Evolutionary conservation across 495 filamentous ascomycete species (phyloP).

Genomic region (Neurospora sp.): DNA sequence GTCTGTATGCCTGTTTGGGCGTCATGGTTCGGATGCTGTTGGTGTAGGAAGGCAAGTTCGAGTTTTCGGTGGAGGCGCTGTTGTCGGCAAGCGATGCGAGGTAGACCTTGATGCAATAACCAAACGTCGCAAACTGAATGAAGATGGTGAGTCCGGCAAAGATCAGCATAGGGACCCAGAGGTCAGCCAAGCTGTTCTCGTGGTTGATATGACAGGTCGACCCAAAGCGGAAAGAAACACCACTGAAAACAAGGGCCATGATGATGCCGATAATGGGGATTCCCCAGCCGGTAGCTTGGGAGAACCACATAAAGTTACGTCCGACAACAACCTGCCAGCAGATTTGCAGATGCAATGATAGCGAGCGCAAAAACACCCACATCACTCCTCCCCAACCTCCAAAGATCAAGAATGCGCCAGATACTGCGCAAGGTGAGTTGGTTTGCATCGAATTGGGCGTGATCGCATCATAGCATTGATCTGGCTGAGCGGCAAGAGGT

Average conservation of each 20-base stretch:
- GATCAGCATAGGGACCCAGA: conserved; percentile 82
- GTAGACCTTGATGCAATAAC: conserved; percentile 92
- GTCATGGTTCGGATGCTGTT: conserved; percentile 74
- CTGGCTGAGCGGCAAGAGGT: conserved; percentile 67
- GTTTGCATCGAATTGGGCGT: conserved; percentile 91
- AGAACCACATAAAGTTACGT: conserved; percentile 78
- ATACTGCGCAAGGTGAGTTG: conserved; percentile 72
- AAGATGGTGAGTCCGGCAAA: conserved; percentile 70
- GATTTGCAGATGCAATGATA: conserved; percentile 93
- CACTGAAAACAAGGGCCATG: conserved; percentile 70
- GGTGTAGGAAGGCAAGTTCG: conserved; percentile 66
- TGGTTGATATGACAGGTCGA: conserved; percentile 89
- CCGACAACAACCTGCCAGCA: conserved; percentile 93
- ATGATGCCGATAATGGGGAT: conserved; percentile 64
- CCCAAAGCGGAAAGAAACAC: conserved; percentile 90
- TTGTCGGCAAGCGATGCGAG: conserved; percentile 72
- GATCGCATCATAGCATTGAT: conserved; percentile 80
- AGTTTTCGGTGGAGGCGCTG: conserved; percentile 56
- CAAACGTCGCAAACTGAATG: conserved; percentile 76
- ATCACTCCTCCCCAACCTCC: conserved; percentile 76
- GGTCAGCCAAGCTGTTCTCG: conserved; percentile 63
- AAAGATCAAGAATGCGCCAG: conserved; percentile 71
- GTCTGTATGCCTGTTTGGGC: conserved; percentile 77
- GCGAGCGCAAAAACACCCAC: conserved; percentile 84
- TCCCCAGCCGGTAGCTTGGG: conserved; percentile 73